Evolutionary conservation across 768 basidiomycete species (phyloP).

Genomic region (Mycena galericulata): DNA sequence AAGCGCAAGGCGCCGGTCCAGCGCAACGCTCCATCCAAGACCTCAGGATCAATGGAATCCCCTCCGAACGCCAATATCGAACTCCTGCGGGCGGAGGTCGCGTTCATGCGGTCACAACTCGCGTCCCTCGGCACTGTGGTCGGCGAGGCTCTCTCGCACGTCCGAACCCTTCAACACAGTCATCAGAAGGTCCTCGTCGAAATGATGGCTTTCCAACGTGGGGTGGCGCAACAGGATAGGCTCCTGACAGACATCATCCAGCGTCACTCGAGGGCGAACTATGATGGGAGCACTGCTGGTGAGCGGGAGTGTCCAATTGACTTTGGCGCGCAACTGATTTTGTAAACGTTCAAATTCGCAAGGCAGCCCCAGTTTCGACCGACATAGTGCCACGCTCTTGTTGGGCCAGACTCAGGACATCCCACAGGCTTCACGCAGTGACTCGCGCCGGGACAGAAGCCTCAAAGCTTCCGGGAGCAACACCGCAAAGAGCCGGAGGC

Average conservation of each 20-base stretch:
- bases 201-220: constrained; percentile 77
- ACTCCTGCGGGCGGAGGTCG: constrained; percentile 47
- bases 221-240: constrained; percentile 86
- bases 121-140: constrained; percentile 59
- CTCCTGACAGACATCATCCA: constrained; percentile 85
- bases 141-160: constrained; percentile 63
- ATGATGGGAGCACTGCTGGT: constrained; percentile 49
- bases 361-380: constrained; percentile 28
- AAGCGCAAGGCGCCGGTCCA: constrained; percentile 54
- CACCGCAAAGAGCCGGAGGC: constrained; percentile 44
- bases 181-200: constrained; percentile 78
- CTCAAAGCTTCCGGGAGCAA: constrained; percentile 36
- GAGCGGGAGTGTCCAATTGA: constrained; percentile 30
- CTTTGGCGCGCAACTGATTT: not conserved
- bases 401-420: constrained; percentile 24
- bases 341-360: too few species aligned
- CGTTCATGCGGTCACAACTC: constrained; percentile 50
- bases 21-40: constrained; percentile 20
- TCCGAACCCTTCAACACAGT: constrained; percentile 68
- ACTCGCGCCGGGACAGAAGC: constrained; percentile 9
- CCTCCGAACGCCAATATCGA: constrained; percentile 45
- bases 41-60: constrained; percentile 32
- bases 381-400: constrained; percentile 46
- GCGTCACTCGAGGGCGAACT: constrained; percentile 84
- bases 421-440: constrained; percentile 12